phyloP scores from a whole-genome alignment of 1,284 basidiomycete genomes.

The Sporisorium iseilematis-ciliati region DNA sequence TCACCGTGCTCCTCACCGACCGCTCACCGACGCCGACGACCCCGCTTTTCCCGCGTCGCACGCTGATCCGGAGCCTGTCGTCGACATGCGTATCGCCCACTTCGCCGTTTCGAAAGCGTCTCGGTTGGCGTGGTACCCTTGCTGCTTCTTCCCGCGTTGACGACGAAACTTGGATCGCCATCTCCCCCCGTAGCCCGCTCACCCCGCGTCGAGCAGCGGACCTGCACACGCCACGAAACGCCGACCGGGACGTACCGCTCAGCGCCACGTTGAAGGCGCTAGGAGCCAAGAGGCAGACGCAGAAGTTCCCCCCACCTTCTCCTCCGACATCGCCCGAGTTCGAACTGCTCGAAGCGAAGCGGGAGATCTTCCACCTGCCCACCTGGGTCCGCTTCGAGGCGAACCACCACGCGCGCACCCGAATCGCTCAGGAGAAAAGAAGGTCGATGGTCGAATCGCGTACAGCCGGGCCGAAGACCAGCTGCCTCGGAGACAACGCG shows the following conservation, averaged over 20 bases:
- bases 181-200: conserved; percentile 37
- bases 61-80: conserved; percentile 35
- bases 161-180: conserved; percentile 22
- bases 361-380: conserved; percentile 28
- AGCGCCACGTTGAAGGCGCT: conserved; percentile 42
- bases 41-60: conserved; percentile 34
- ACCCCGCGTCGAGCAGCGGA: conserved; percentile 28
- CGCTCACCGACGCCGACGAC: conserved; percentile 29
- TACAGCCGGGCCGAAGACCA: conserved; percentile 11
- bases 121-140: conserved; percentile 30
- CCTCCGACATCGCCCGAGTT: conserved; percentile 7
- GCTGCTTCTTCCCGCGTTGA: background rate
- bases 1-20: conserved; percentile 18
- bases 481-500: conserved; percentile 17
- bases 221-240: conserved; percentile 42
- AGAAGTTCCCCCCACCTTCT: conserved; percentile 2
- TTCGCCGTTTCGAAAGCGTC: conserved; percentile 34
- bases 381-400: conserved; percentile 35
- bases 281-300: conserved; percentile 29
- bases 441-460: conserved; percentile 12
- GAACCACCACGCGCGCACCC: conserved; percentile 19
- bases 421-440: conserved; percentile 13
- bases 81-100: conserved; percentile 32
- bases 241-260: conserved; percentile 24
- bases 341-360: conserved; percentile 15